Conservation (phyloP, 176 grass and related monocot genomes). For the Raddia guianensis region DNA sequence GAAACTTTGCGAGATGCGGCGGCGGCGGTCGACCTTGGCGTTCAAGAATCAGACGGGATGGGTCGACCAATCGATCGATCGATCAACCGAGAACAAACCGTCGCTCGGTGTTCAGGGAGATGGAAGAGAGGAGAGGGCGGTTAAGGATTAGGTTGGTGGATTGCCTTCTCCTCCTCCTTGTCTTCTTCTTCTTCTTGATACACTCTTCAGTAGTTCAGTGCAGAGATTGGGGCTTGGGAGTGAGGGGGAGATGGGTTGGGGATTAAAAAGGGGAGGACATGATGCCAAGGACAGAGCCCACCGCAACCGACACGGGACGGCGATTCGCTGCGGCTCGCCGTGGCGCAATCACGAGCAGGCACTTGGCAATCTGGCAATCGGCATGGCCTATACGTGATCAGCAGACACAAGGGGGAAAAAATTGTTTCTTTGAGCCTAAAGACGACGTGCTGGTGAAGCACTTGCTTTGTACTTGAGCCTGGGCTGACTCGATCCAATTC, state of each 20-base stretch:
- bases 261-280: constrained; percentile 4
- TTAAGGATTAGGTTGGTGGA: constrained; percentile 42
- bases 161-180: too few species aligned
- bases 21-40: neutral
- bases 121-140: neutral
- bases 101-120: neutral
- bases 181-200: neutral
- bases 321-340: constrained; percentile 10
- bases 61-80: constrained; percentile 5
- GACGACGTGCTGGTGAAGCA: constrained; percentile 26
- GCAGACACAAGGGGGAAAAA: neutral
- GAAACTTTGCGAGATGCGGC: neutral
- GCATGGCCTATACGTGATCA: neutral
- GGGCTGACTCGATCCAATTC: neutral
- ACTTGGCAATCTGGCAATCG: constrained; percentile 17
- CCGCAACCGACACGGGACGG: constrained; percentile 41
- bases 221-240: neutral
- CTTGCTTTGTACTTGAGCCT: neutral
- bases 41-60: constrained; percentile 4
- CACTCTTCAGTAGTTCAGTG: constrained; percentile 4
- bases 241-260: neutral
- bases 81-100: constrained; percentile 32
- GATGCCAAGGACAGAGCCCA: neutral
- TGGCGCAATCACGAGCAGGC: constrained; percentile 3
- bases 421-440: neutral